Conservation (phyloP, 2,329 filamentous ascomycete species). For the Endothia cerciana region DNA sequence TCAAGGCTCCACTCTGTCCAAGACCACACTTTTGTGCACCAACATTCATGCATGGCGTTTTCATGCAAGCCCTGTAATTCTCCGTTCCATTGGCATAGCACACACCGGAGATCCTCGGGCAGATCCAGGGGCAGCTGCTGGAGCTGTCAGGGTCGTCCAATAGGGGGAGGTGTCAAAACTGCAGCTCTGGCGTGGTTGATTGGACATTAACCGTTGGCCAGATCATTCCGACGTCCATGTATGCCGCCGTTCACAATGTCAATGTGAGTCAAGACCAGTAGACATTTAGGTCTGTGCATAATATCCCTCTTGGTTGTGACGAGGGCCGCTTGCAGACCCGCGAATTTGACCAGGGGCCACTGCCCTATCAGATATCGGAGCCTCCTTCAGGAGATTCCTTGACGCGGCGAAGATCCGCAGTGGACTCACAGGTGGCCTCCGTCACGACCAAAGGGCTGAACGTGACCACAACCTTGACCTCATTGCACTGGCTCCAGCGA, state of each 20-base stretch:
- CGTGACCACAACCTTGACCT: not conserved
- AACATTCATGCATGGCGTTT: conserved; percentile 7
- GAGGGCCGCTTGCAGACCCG: not conserved
- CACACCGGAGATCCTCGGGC: conserved; percentile 2
- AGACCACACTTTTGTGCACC: not conserved
- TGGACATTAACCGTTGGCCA: not conserved
- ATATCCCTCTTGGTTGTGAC: not conserved
- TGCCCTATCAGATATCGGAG: not conserved
- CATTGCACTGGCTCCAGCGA: not conserved
- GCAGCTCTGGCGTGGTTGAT: not conserved
- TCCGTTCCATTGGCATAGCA: conserved; percentile 14
- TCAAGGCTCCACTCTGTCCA: not conserved
- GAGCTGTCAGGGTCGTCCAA: not conserved
- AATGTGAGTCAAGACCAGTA: not conserved
- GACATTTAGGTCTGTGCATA: not conserved
- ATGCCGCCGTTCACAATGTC: not conserved
- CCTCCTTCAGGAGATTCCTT: not conserved
- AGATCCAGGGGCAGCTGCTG: not conserved
- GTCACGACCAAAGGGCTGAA: not conserved
- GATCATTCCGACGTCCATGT: not conserved
- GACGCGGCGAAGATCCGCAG: not conserved
- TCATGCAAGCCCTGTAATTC: conserved; percentile 17
- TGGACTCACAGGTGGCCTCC: not conserved
- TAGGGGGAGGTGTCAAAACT: conserved; percentile 1
- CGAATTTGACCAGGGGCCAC: not conserved